Percentiles rank a stretch among this genome's conserved stretches.
phyloP scores from a whole-genome alignment of 106 monocot species.

The Allium fistulosum region DNA sequence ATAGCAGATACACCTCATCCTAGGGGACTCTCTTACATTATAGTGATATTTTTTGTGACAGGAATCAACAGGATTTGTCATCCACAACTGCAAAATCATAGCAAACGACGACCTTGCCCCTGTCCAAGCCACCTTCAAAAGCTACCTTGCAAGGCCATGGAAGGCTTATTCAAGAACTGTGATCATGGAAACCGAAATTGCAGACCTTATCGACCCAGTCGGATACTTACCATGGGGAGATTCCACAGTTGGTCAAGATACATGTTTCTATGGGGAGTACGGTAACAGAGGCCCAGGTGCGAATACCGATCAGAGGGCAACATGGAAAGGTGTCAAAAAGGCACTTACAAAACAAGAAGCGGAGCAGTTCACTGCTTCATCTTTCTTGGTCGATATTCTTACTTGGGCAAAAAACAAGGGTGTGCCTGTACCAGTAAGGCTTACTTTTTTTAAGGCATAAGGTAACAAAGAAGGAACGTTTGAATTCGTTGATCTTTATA shows the following conservation, averaged over 20 bases:
- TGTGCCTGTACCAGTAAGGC: constrained; percentile 10
- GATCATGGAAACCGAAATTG: constrained; percentile 67
- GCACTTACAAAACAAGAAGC: constrained; percentile 3
- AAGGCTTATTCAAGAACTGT: constrained; percentile 53
- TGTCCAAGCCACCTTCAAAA: constrained; percentile 20
- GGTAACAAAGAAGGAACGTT: too few species aligned
- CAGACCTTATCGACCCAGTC: constrained; percentile 37
- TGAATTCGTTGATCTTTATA: too few species aligned
- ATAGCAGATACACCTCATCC: too few species aligned
- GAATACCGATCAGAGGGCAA: constrained; percentile 14
- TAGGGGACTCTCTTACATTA: too few species aligned
- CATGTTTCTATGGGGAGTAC: constrained; percentile 41
- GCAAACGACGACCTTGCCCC: constrained; percentile 33
- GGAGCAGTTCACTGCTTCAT: neutral
- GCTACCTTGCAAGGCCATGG: constrained; percentile 87
- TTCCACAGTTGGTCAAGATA: constrained; percentile 11
- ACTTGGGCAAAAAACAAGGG: constrained; percentile 6
- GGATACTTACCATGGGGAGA: constrained; percentile 78
- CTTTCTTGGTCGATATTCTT: neutral
- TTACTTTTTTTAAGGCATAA: neutral
- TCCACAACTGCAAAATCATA: constrained; percentile 58
- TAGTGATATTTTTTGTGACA: neutral
- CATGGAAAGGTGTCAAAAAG: constrained; percentile 22
- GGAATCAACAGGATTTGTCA: constrained; percentile 49
- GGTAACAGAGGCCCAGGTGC: constrained; percentile 34